These are phyloP conservation scores for Boletus barrowsii DNA, from an alignment of 768 basidiomycete species.

Conservation along the genomic window DNA sequence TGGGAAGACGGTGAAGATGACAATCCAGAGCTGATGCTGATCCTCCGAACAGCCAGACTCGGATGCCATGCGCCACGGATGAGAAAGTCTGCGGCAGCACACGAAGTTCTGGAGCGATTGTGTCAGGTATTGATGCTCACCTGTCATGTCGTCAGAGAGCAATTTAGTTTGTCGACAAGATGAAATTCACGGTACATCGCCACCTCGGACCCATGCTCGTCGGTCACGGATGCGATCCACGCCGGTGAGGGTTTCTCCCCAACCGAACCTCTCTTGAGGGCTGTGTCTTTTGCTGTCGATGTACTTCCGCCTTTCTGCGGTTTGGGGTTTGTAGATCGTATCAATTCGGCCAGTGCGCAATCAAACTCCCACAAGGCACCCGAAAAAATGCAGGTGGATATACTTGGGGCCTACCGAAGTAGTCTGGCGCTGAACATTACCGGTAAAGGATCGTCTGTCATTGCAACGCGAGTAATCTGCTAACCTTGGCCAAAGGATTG, in stretches of 20 bases:
- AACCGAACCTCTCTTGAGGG: not conserved
- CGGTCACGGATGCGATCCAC: not conserved
- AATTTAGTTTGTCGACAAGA: conserved; percentile 2
- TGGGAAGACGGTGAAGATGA: conserved; percentile 3
- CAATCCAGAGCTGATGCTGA: not conserved
- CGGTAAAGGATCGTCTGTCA: not conserved
- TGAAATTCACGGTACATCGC: not conserved
- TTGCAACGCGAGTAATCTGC: conserved; percentile 1
- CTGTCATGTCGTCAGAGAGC: conserved; percentile 11
- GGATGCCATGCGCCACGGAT: not conserved
- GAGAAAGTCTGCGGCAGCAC: not conserved
- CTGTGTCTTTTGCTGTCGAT: not conserved
- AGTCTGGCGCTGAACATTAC: not conserved
- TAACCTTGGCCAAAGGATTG: conserved; percentile 8
- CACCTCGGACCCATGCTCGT: not conserved
- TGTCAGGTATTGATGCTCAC: not conserved
- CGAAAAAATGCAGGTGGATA: not conserved
- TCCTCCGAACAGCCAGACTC: not conserved
- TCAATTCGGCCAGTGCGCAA: not conserved
- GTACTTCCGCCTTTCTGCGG: not conserved
- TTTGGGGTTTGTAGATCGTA: not conserved
- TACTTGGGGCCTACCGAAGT: not conserved
- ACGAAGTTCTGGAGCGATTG: not conserved
- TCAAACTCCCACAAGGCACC: conserved; percentile 1
- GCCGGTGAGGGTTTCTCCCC: not conserved